A percentile compares a stretch with the other conserved stretches of the same genome.
These are phyloP conservation scores for Solanum hybrid DNA, from an alignment of 305 asterid species.

Conservation along the genomic window DNA sequence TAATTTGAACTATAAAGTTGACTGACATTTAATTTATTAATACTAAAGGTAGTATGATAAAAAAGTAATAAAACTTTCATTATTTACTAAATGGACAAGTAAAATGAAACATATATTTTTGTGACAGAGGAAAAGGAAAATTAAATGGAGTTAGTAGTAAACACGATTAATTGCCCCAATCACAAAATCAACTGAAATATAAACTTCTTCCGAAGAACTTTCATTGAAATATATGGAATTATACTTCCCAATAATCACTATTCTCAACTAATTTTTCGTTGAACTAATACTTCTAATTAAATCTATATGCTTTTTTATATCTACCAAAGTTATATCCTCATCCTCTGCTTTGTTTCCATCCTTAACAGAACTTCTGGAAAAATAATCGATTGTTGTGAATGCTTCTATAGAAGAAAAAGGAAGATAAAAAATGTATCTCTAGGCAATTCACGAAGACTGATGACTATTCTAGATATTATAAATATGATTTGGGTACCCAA, in stretches of 20 bases:
- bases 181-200: constrained; percentile 85
- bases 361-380: background rate
- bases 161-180: constrained; percentile 35
- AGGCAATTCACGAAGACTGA: background rate
- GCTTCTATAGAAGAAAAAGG: background rate
- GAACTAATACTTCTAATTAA: constrained; percentile 63
- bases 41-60: too few species aligned
- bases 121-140: background rate
- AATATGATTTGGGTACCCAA: background rate
- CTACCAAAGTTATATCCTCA: background rate
- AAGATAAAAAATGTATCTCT: too few species aligned
- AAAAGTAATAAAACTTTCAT: background rate
- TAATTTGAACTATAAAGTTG: background rate
- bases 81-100: background rate
- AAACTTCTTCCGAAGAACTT: constrained; percentile 78
- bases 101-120: background rate
- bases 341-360: background rate
- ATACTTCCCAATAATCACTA: constrained; percentile 38
- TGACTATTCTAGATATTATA: background rate
- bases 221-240: constrained; percentile 4
- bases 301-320: background rate
- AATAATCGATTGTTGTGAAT: background rate
- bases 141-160: background rate
- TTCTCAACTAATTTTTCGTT: constrained; percentile 10
- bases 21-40: too few species aligned